Evolutionary conservation across 805 yeast species (phyloP).

Genomic region (Barnettozyma californica): DNA sequence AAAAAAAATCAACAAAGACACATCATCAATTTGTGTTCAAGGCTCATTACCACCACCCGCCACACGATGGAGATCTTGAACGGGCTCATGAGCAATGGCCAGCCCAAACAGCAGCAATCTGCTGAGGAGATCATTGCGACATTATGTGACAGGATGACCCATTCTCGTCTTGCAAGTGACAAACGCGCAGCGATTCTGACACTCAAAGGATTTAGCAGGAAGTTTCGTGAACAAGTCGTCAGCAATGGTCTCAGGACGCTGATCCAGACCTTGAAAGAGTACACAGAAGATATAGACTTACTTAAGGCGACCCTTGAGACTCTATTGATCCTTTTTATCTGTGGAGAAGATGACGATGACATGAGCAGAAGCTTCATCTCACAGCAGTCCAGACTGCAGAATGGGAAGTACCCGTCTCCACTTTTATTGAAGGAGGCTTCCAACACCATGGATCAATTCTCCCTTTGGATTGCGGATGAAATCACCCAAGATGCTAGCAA

Average conservation of each 20-base stretch:
- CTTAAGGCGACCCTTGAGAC: conserved; percentile 84
- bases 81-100: conserved; percentile 38
- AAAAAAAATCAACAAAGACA: not conserved
- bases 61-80: conserved; percentile 34
- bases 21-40: not conserved
- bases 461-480: conserved; percentile 94
- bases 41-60: not conserved
- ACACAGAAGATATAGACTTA: conserved; percentile 61
- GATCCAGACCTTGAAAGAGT: conserved; percentile 59
- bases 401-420: conserved; percentile 79
- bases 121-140: conserved; percentile 86
- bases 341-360: conserved; percentile 62
- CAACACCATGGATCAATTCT: conserved; percentile 67
- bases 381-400: conserved; percentile 64
- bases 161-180: conserved; percentile 78
- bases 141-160: conserved; percentile 78
- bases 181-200: conserved; percentile 89
- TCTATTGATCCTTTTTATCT: conserved; percentile 69
- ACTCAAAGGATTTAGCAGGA: conserved; percentile 80
- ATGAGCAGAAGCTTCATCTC: conserved; percentile 67
- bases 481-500: conserved; percentile 53
- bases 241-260: conserved; percentile 80
- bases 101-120: conserved; percentile 40
- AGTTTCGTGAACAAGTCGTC: conserved; percentile 84
- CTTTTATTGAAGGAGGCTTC: conserved; percentile 44